These are phyloP conservation scores for Boletus insuetus DNA, from an alignment of 768 basidiomycete species.

Conservation along the genomic window DNA sequence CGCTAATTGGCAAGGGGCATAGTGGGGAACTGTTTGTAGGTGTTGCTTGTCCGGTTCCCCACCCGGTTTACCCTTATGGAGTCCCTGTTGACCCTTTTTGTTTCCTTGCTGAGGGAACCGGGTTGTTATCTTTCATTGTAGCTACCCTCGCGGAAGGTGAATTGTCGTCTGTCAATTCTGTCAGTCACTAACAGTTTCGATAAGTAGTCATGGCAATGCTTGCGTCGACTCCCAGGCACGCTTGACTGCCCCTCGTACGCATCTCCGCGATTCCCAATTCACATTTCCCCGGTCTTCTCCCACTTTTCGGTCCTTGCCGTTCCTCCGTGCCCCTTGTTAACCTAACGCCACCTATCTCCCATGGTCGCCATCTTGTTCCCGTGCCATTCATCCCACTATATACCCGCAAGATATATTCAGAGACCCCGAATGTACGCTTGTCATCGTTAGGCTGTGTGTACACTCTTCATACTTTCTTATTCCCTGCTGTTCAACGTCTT, in stretches of 20 bases:
- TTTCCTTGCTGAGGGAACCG: constrained; percentile 1
- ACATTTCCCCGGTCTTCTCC: background rate
- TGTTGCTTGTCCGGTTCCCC: background rate
- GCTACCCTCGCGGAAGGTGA: constrained; percentile 10
- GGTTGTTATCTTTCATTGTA: background rate
- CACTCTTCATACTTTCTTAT: constrained; percentile 6
- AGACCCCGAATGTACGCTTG: constrained; percentile 17
- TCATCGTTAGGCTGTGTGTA: constrained; percentile 17
- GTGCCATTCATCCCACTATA: constrained; percentile 3
- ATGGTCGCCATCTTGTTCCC: background rate
- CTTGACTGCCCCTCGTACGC: background rate
- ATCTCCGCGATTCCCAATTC: background rate
- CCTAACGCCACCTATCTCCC: background rate
- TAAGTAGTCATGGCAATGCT: background rate
- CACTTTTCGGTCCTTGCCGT: background rate
- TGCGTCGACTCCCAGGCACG: background rate
- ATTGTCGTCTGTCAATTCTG: background rate
- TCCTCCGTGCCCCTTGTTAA: background rate
- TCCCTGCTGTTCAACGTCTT: constrained; percentile 8
- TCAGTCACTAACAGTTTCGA: background rate
- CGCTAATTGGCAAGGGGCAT: constrained; percentile 13
- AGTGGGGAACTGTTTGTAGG: constrained; percentile 4
- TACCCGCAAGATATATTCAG: constrained; percentile 10
- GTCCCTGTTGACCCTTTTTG: background rate
- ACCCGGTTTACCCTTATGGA: background rate